Conservation (phyloP, 2,329 filamentous ascomycete genomes). For the Xylariaceae sp. region DNA sequence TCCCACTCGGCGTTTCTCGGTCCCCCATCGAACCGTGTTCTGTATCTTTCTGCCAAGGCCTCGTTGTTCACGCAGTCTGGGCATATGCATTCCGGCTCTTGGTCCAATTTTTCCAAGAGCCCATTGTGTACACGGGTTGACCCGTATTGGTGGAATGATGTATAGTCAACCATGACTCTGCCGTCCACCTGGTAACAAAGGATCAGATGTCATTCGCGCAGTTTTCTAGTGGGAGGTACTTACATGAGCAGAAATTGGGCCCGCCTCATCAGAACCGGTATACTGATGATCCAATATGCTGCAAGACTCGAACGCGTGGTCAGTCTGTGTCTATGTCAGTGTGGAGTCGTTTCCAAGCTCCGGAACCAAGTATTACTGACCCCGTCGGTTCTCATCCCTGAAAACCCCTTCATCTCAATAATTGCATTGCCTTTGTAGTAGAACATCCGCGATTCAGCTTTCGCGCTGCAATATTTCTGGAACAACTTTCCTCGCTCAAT, state of each 20-base stretch:
- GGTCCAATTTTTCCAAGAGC: no score
- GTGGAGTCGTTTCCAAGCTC: not conserved
- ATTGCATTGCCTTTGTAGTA: not conserved
- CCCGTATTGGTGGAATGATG: not conserved
- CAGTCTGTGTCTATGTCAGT: not conserved
- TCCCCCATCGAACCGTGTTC: no score
- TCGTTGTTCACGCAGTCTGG: not conserved
- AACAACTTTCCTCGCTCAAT: constrained; percentile 1
- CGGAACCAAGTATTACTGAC: not conserved
- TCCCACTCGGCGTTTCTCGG: not conserved
- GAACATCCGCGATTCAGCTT: not conserved
- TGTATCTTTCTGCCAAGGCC: constrained; percentile 2
- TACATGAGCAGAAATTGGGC: no score
- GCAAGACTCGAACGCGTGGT: not conserved
- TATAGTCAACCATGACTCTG: not conserved
- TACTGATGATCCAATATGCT: no score
- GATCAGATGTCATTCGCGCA: no score
- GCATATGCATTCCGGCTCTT: not conserved
- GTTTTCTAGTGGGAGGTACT: no score
- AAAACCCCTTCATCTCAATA: constrained; percentile 4
- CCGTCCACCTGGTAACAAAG: no score
- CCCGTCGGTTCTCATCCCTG: constrained; percentile 1
- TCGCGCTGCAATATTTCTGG: not conserved
- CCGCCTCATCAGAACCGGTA: no score
- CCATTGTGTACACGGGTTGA: no score